Evolutionary conservation across 768 basidiomycete genomes (phyloP).

Genomic region (Holtermannia corniformis): DNA sequence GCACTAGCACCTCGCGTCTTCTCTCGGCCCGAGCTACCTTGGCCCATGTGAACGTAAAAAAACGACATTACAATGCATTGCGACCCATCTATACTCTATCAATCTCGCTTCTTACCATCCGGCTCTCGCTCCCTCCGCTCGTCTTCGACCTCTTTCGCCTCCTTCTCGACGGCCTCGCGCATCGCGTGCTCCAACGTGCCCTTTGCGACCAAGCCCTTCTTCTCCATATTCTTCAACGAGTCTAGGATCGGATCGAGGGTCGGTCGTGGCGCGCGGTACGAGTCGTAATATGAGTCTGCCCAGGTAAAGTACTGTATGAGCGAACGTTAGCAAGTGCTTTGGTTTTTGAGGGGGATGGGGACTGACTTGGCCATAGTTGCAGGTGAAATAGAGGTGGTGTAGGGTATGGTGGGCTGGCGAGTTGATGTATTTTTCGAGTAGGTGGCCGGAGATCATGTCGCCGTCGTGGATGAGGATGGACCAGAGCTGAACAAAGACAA

Average conservation of each 20-base stretch:
- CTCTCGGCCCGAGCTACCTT: too few relatives aligned
- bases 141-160: constrained; percentile 14
- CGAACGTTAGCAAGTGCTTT: not conserved
- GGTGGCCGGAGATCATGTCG: constrained; percentile 91
- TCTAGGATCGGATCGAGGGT: constrained; percentile 66
- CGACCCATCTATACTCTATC: too few relatives aligned
- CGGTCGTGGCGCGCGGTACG: constrained; percentile 79
- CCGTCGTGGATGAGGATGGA: constrained; percentile 94
- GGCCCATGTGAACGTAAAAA: too few relatives aligned
- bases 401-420: constrained; percentile 97
- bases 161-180: constrained; percentile 25
- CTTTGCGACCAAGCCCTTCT: constrained; percentile 43
- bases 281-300: constrained; percentile 72
- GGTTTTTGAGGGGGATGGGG: constrained; percentile 1
- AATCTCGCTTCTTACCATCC: not conserved
- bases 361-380: constrained; percentile 74
- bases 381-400: constrained; percentile 93
- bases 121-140: constrained; percentile 1
- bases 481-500: constrained; percentile 91
- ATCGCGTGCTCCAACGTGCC: constrained; percentile 17
- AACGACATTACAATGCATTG: too few relatives aligned
- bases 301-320: constrained; percentile 85
- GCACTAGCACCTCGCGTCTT: too few relatives aligned
- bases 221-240: constrained; percentile 47
- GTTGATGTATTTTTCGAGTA: constrained; percentile 82